These are phyloP conservation scores for Phialemoniopsis sp. DNA, from an alignment of 2,329 filamentous ascomycete species.

Conservation along the genomic window DNA sequence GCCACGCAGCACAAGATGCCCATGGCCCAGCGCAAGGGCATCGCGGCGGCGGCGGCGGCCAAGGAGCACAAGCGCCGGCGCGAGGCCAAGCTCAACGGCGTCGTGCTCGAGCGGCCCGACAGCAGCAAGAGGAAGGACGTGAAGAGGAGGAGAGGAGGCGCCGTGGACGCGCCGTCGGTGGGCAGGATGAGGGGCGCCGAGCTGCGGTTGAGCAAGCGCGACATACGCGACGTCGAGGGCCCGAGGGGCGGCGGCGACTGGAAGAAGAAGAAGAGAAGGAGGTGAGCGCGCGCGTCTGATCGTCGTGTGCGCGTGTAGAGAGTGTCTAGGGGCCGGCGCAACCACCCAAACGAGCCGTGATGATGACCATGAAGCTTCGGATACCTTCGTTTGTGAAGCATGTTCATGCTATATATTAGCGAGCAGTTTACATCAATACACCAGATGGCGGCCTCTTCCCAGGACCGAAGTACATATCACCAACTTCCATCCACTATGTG, in stretches of 20 bases:
- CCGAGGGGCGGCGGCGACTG: constrained; percentile 18
- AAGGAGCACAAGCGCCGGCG: constrained; percentile 68
- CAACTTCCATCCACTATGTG: too few species aligned
- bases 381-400: too few species aligned
- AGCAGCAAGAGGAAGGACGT: too few species aligned
- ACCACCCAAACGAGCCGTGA: too few species aligned
- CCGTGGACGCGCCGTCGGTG: constrained; percentile 72
- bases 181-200: constrained; percentile 78
- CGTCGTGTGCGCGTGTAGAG: too few species aligned
- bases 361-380: too few species aligned
- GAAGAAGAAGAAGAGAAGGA: constrained; percentile 25
- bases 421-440: too few species aligned
- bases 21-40: constrained; percentile 81
- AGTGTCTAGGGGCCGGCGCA: too few species aligned
- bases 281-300: constrained; percentile 27
- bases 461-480: too few species aligned
- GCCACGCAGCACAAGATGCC: constrained; percentile 84
- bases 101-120: constrained; percentile 67
- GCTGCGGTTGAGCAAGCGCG: constrained; percentile 71
- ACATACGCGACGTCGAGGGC: constrained; percentile 69
- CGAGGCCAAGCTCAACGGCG: constrained; percentile 85
- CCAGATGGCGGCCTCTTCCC: too few species aligned
- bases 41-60: constrained; percentile 58
- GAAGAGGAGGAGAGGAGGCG: constrained; percentile 35
- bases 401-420: too few species aligned